A percentile compares a stretch with the other conserved stretches of the same genome.
phyloP scores from a whole-genome alignment of 225 moss, liverwort and hornwort genomes.

The Rhytidiadelphus loreus region DNA sequence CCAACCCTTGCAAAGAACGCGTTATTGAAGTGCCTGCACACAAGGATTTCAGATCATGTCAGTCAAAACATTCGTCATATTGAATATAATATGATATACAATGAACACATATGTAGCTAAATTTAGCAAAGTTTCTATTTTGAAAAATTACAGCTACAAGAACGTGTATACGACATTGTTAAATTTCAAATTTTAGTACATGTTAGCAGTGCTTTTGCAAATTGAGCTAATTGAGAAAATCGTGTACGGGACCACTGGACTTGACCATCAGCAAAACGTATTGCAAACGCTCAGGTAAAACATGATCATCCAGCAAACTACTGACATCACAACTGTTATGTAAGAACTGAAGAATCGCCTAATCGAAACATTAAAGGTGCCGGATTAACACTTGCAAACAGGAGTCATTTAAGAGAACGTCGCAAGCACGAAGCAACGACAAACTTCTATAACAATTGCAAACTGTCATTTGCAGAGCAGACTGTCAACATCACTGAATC shows the following conservation, averaged over 20 bases:
- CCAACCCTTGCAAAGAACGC: slow-evolving; percentile 91
- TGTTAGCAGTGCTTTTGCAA: neutral
- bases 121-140: neutral
- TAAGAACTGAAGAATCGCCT: neutral
- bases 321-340: neutral
- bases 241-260: too few relatives aligned
- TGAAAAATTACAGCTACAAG: neutral
- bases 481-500: neutral
- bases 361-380: neutral
- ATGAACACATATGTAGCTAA: neutral
- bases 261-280: neutral
- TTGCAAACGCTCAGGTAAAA: neutral
- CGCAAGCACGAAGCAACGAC: neutral
- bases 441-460: neutral
- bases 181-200: neutral
- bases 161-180: neutral
- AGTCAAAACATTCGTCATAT: neutral
- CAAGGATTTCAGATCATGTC: neutral
- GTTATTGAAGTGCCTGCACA: slow-evolving; percentile 92
- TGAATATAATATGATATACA: neutral
- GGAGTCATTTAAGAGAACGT: neutral
- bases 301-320: neutral
- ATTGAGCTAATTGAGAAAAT: neutral
- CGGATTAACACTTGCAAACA: neutral
- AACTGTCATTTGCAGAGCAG: neutral